phyloP scores from a whole-genome alignment of 306 rosid species.

The Potentilla sterilis region DNA sequence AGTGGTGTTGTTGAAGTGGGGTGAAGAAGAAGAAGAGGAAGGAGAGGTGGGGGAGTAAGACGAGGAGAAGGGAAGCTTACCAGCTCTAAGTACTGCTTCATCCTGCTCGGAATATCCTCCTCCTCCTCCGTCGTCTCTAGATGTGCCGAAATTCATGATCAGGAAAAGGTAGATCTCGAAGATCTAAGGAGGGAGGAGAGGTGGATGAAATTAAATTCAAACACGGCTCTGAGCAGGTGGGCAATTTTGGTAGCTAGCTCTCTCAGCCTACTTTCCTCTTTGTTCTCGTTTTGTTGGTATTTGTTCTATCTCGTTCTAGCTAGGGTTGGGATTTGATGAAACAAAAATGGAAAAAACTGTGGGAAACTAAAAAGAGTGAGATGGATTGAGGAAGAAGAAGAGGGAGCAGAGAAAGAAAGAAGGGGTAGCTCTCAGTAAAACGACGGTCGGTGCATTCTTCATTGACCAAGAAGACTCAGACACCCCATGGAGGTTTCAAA shows the following conservation, averaged over 20 bases:
- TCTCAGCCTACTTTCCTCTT: conserved; percentile 2
- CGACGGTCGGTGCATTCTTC: conserved; percentile 38
- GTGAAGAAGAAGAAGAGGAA: conserved; percentile 5
- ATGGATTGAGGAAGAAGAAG: neutral
- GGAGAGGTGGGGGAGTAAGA: conserved; percentile 19
- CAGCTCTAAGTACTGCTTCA: neutral
- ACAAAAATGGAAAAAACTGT: neutral
- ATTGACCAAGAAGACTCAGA: conserved; percentile 35
- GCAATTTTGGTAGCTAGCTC: conserved; percentile 11
- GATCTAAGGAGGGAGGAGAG: neutral
- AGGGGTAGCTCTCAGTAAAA: conserved; percentile 33
- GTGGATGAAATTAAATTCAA: neutral
- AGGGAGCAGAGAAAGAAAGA: neutral
- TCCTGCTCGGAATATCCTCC: conserved; percentile 11
- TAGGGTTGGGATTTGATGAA: conserved; percentile 1
- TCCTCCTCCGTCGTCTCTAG: conserved; percentile 14
- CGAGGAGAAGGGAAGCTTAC: conserved; percentile 25
- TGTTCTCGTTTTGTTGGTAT: neutral
- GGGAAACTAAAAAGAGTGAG: neutral
- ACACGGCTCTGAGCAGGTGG: conserved; percentile 5
- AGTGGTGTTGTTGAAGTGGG: conserved; percentile 3
- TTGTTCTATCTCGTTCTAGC: neutral
- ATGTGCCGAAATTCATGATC: conserved; percentile 35
- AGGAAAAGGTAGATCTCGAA: conserved; percentile 25
- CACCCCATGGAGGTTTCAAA: conserved; percentile 43